Base-by-base conservation (phyloP, 1,284 basidiomycete species). In the Sanghuangporus weigelae region DNA sequence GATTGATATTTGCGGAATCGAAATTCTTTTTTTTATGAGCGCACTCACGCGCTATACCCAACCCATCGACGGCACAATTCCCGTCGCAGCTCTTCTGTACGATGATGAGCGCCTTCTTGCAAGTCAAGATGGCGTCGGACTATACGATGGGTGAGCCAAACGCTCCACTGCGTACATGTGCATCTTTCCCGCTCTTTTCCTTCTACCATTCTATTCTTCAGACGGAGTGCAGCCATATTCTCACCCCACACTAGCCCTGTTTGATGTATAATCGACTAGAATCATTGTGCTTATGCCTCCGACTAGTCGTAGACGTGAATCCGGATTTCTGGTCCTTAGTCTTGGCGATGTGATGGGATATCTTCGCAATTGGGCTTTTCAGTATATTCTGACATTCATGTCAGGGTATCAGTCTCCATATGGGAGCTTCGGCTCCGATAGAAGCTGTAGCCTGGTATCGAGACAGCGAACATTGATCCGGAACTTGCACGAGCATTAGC, bases 131-230 rank as follows among this genome's bases (percentile, higher is more conserved):
- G 78, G 77, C 51, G 88, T 96, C 4, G 95, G 95, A 1, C 86
- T 97, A 63, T 97, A 97, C 71, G 90, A 95, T 70, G 92, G 92
- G 94, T 95, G 73, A 69, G 87, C 77, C 14, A 68, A 26, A 54
- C 36, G 56, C 51, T 44, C 51, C 42, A 44, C 40, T 62, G 11
- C 44, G 1, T 19, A 46, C 46, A 54, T 54, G 48, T n/a, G 38
- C 36, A 38, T 36, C 12, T 14, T 40, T 10, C 39, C 53, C 62
- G 10, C 55, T 49, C n/a, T 57, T 39, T 23, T 63, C 49, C n/a
- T 40, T 26, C 36, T 54, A 49, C 53, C 58, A 8, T 62, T 19
- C 35, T 42, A 23, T n/a, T 56, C 12, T 44, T 38, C 35, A 59
- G 36, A 2, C 49, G 19, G 23, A 40, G 35, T 23, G 44, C n/a